These are phyloP conservation scores for Rhododendron henanense DNA, from an alignment of 148 eudicot genomes.

Conservation along the genomic window DNA sequence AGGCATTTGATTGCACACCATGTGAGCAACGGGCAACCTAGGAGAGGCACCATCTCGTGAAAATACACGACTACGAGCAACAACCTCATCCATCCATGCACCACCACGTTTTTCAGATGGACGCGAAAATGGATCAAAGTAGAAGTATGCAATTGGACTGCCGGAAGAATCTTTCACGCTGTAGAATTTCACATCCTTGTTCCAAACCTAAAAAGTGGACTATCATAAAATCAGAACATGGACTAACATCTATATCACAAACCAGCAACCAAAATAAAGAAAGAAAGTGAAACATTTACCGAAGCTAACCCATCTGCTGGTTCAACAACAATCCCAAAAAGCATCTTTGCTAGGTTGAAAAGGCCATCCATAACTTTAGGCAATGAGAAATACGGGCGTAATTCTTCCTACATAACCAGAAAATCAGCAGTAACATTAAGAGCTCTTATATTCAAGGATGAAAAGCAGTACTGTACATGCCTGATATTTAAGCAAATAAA, in stretches of 20 bases:
- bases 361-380: conserved; percentile 99
- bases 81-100: conserved; percentile 99
- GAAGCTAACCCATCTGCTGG: conserved; percentile 93
- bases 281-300: not conserved
- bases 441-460: not conserved
- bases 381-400: conserved; percentile 94
- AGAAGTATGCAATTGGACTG: conserved; percentile 75
- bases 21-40: conserved; percentile 94
- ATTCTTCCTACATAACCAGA: conserved; percentile 62
- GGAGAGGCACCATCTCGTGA: conserved; percentile 69
- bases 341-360: conserved; percentile 70
- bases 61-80: conserved; percentile 79
- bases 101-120: conserved; percentile 97
- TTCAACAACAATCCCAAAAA: conserved; percentile 67
- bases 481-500: not conserved
- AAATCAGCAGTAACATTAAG: not conserved
- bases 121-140: conserved; percentile 97
- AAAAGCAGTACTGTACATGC: not conserved
- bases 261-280: not conserved
- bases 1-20: conserved; percentile 99
- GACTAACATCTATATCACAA: conserved; percentile 21
- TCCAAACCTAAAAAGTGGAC: conserved; percentile 62
- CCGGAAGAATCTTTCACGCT: conserved; percentile 78
- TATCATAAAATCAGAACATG: conserved; percentile 7
- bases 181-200: conserved; percentile 79